Evolutionary conservation across 345 rosid genomes (phyloP), one percentile per base, ranked within the genome.

Genomic region (Pseudoturritis turrita): DNA sequence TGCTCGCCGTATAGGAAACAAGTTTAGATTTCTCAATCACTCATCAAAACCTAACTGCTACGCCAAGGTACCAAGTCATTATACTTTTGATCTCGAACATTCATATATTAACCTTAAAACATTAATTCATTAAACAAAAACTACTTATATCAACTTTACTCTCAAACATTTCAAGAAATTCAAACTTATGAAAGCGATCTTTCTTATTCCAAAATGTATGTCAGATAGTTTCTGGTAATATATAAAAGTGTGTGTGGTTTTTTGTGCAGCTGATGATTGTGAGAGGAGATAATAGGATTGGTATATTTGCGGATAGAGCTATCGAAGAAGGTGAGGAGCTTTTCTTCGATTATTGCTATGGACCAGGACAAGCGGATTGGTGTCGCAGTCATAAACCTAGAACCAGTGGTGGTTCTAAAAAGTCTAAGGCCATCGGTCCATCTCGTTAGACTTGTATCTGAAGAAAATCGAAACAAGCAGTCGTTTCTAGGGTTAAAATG

Each of bases 201-300:
- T 53, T 33, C 36, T 45, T 29, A 8, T 29, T 6, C n/a, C n/a
- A n/a, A n/a, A n/a, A n/a, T n/a, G n/a, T n/a, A n/a, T n/a, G n/a
- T n/a, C n/a, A n/a, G n/a, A 5, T 29, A 29, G 3, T 25, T 25
- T 25, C 3, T 25, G 26, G 26, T 25, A 25, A 25, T 4, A 4
- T 25, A 25, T 25, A 25, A 25, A 4, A 0, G 26, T 4, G 26
- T 25, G 3, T 17, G 17, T 51, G 41, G 55, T 45, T 21, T 41
- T 0, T 31, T 49, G 62, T 79, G 62, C 78, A 91, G 98, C 85
- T 91, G 78, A 83, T 89, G 89, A 79, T 84, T 75, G 98, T 91
- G 76, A 87, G 89, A 9, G 98, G 98, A 80, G 97, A 94, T 73
- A 91, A 94, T 28, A 82, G 96, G 64, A 95, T 91, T 8, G 97